Evolutionary conservation across 2,329 filamentous ascomycete species (phyloP).

Genomic region (Apiospora rasikravindrae): DNA sequence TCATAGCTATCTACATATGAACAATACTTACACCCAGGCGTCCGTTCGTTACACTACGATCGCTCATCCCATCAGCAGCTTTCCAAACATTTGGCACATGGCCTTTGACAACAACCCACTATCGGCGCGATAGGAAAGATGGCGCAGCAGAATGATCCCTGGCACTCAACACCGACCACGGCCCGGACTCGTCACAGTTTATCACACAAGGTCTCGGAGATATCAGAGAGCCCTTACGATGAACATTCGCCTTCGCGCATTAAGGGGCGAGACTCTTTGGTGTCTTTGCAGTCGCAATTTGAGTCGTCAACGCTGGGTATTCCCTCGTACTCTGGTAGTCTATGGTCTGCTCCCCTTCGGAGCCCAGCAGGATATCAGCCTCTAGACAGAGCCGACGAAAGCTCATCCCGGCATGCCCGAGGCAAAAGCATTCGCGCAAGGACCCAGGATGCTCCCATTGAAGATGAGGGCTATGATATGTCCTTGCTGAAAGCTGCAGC

Average conservation of each 20-base stretch:
- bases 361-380: slow-evolving; percentile 27
- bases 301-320: slow-evolving; percentile 28
- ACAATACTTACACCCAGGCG: slow-evolving; percentile 33
- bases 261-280: slow-evolving; percentile 38
- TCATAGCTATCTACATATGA: not conserved
- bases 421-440: slow-evolving; percentile 34
- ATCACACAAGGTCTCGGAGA: slow-evolving; percentile 37
- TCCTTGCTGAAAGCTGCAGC: slow-evolving; percentile 35
- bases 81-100: not conserved
- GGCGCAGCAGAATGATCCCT: slow-evolving; percentile 32
- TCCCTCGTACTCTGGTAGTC: not conserved
- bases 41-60: not conserved
- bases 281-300: slow-evolving; percentile 37
- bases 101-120: not conserved
- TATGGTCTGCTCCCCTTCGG: not conserved
- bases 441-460: slow-evolving; percentile 35
- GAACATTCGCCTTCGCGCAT: slow-evolving; percentile 25
- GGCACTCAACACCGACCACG: slow-evolving; percentile 25
- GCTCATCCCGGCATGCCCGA: slow-evolving; percentile 26
- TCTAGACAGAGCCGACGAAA: slow-evolving; percentile 25
- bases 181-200: slow-evolving; percentile 28
- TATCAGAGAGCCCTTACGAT: slow-evolving; percentile 36
- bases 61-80: slow-evolving; percentile 23
- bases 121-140: slow-evolving; percentile 25
- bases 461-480: slow-evolving; percentile 41